A percentile compares a stretch with the other conserved stretches of the same genome.
Conservation (phyloP, 768 basidiomycete species). For the Pisolithus albus region DNA sequence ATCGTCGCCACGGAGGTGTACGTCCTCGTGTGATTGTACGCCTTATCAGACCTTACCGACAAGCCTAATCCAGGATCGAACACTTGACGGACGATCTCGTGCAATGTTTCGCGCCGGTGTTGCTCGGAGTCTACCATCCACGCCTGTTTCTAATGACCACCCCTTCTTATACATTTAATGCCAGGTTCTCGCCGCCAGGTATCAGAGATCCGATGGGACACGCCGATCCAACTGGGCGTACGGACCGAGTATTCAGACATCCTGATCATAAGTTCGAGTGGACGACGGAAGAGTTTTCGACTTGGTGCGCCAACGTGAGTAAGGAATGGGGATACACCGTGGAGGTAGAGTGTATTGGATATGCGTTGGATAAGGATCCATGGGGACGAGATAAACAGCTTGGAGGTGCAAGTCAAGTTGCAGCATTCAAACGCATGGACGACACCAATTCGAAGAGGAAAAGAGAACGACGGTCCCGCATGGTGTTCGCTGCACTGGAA, state of each 20-base stretch:
- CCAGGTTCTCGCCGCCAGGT: conserved; percentile 57
- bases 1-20: conserved; percentile 81
- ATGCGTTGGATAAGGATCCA: conserved; percentile 50
- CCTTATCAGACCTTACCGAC: conserved; percentile 2
- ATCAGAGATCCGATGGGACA: conserved; percentile 41
- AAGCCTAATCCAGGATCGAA: conserved; percentile 52
- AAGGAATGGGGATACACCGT: conserved; percentile 69
- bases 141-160: conserved; percentile 72
- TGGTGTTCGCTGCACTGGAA: conserved; percentile 1
- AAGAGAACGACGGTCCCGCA: conserved; percentile 18
- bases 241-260: conserved; percentile 71
- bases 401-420: conserved; percentile 64
- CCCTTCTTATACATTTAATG: conserved; percentile 80
- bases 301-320: conserved; percentile 54
- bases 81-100: conserved; percentile 60
- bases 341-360: conserved; percentile 52
- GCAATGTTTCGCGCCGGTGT: conserved; percentile 54
- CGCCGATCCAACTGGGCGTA: conserved; percentile 71
- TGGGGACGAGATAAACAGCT: conserved; percentile 65
- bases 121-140: conserved; percentile 77
- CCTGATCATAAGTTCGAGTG: conserved; percentile 87
- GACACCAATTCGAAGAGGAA: conserved; percentile 24
- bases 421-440: conserved; percentile 50
- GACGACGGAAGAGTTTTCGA: conserved; percentile 66
- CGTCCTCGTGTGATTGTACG: conserved; percentile 19